Evolutionary conservation across 2,329 filamentous ascomycete species (phyloP), one percentile per base, ranked within the genome.

Genomic region (Fusarium incarnatum): DNA sequence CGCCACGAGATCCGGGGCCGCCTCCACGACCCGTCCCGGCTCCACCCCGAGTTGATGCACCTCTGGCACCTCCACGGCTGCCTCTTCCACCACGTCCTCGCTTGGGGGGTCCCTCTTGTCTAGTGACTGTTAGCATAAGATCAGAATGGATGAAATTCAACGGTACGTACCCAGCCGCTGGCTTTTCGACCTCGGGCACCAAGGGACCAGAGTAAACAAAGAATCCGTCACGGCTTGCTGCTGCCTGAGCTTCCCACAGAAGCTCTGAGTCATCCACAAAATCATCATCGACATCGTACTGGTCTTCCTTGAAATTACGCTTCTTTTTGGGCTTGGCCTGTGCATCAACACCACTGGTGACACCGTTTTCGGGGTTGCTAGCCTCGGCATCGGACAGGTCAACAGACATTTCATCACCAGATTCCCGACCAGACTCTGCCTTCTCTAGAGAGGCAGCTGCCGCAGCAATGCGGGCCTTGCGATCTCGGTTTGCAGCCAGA

Each of bases 131-230:
- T 78, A 84, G 82, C 64, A 75, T 68, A 18, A 40, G n/a, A 55
- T 54, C 25, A 57, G 41, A 34, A 45, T 45, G 7, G 52, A 18
- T 25, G 30, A 54, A 27, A 11, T 55, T 28, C 3, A 15, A 41
- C 53, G 32, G 46, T 60, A 84, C 85, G 69, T 85, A 87, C 85
- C 83, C 83, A 60, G 80, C 78, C 71, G 83, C 81, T 37, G 87
- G 86, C 81, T 96, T 95, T 81, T 97, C 92, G 23, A 91, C 92
- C 80, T 97, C 94, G 8, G 92, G 92, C 23, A 98, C 88, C 48
- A 99, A 84, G 11, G 95, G 95, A 6, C 96, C 96, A 65, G 93
- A 97, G 81, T 98, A 99, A 3, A 99, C 96, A 78, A 98, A 99
- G 83, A 98, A 99, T 2, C 96, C 96, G 78, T 98, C 96, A 73